phyloP scores from a whole-genome alignment of 179 eudicot species.

The Beta corolliflora region DNA sequence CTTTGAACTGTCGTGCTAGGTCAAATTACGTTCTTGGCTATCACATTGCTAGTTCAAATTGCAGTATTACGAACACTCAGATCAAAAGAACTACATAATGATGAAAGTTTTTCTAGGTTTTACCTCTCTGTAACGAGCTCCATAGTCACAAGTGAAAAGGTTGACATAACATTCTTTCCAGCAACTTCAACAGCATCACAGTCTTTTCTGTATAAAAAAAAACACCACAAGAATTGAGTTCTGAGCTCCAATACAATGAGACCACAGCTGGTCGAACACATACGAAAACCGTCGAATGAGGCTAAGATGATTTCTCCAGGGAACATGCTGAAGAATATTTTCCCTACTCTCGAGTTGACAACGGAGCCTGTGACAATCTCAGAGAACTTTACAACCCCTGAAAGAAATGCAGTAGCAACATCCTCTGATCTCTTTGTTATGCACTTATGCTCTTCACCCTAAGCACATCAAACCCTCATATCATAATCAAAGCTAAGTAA shows the following conservation, averaged over 20 bases:
- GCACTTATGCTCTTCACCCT: slow-evolving; percentile 80
- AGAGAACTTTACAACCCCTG: slow-evolving; percentile 77
- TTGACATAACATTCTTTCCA: slow-evolving; percentile 72
- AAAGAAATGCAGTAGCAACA: slow-evolving; percentile 58
- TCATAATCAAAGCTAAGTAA: neutral
- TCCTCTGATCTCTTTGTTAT: slow-evolving; percentile 77
- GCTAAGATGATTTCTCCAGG: slow-evolving; percentile 90
- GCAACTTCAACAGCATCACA: slow-evolving; percentile 81
- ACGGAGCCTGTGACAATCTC: slow-evolving; percentile 70
- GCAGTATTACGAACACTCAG: neutral
- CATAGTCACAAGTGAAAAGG: slow-evolving; percentile 65
- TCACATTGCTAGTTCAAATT: neutral
- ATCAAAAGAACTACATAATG: neutral
- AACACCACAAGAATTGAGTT: neutral
- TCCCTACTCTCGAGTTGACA: slow-evolving; percentile 69
- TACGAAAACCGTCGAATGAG: slow-evolving; percentile 83
- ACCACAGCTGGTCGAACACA: slow-evolving; percentile 18
- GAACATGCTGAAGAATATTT: slow-evolving; percentile 65
- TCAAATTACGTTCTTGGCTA: too few species aligned
- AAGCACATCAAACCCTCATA: neutral
- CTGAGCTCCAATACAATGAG: neutral
- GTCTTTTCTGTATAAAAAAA: slow-evolving; percentile 46
- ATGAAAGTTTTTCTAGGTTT: too few species aligned
- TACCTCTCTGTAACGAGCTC: slow-evolving; percentile 70
- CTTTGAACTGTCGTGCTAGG: too few species aligned